Evolutionary conservation across 306 rosid species (phyloP).

Genomic region (Gleditsia sinensis): DNA sequence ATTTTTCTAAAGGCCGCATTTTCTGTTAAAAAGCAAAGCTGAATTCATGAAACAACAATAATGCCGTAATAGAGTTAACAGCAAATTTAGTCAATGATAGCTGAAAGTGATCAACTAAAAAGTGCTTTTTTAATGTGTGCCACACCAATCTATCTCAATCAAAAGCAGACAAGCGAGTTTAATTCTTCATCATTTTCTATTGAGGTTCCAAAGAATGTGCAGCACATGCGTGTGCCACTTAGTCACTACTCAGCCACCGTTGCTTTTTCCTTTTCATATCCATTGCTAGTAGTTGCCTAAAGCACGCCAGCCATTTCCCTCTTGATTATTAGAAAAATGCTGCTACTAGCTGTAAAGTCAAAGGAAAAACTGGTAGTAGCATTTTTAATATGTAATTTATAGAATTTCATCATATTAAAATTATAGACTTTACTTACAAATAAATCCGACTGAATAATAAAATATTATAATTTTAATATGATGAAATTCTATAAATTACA

Average conservation of each 20-base stretch:
- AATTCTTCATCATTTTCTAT: constrained; percentile 19
- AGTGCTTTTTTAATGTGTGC: constrained; percentile 40
- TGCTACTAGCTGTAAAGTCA: constrained; percentile 40
- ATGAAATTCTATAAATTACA: no score
- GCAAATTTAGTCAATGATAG: constrained; percentile 48
- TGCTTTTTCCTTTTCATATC: not conserved
- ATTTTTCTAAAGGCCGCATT: constrained; percentile 50
- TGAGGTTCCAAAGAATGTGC: constrained; percentile 43
- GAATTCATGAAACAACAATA: constrained; percentile 27
- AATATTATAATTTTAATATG: no score
- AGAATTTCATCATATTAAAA: no score
- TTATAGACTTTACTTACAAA: no score
- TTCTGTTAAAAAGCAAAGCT: constrained; percentile 47
- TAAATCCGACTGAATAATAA: no score
- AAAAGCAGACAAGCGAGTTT: constrained; percentile 37
- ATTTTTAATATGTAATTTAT: no score
- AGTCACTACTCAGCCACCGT: not conserved
- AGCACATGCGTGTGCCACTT: constrained; percentile 36
- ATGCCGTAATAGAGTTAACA: not conserved
- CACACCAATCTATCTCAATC: constrained; percentile 51
- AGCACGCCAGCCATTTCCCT: not conserved
- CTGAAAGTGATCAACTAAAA: constrained; percentile 46
- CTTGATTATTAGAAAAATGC: constrained; percentile 16
- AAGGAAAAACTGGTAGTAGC: constrained; percentile 11
- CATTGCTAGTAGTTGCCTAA: constrained; percentile 10